Percentiles rank a stretch among this genome's conserved stretches.
Evolutionary conservation across 371 early-diverging fungal genomes (phyloP).

Genomic region (Umbelopsis sp.): DNA sequence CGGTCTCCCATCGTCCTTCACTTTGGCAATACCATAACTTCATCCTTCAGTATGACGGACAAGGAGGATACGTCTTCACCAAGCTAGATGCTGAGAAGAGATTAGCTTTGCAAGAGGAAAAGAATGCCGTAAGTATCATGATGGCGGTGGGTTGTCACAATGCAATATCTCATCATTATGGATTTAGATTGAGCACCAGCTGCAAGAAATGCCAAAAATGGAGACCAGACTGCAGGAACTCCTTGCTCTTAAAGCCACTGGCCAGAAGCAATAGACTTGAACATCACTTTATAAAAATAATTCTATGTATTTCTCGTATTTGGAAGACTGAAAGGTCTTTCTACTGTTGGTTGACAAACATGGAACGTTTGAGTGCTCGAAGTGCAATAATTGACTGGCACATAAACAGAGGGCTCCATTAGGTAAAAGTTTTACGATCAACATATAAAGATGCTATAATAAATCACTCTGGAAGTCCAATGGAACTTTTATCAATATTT

Average conservation of each 20-base stretch:
- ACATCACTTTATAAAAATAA: slow-evolving; percentile 1
- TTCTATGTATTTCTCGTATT: neutral
- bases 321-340: neutral
- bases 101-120: slow-evolving; percentile 79
- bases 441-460: no score
- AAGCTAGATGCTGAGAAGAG: slow-evolving; percentile 87
- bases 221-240: slow-evolving; percentile 71
- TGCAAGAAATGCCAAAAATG: slow-evolving; percentile 73
- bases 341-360: no score
- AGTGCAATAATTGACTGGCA: no score
- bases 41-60: slow-evolving; percentile 86
- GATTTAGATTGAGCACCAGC: slow-evolving; percentile 66
- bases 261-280: slow-evolving; percentile 20
- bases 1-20: slow-evolving; percentile 88
- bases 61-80: slow-evolving; percentile 86
- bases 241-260: slow-evolving; percentile 39
- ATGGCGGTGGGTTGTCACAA: neutral
- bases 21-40: slow-evolving; percentile 89
- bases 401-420: no score
- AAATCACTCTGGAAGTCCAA: no score
- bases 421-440: no score
- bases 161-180: neutral
- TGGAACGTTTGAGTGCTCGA: no score
- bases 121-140: slow-evolving; percentile 52
- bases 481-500: no score